Base-by-base conservation (phyloP, 768 basidiomycete species). In the Trametes cubensis region DNA sequence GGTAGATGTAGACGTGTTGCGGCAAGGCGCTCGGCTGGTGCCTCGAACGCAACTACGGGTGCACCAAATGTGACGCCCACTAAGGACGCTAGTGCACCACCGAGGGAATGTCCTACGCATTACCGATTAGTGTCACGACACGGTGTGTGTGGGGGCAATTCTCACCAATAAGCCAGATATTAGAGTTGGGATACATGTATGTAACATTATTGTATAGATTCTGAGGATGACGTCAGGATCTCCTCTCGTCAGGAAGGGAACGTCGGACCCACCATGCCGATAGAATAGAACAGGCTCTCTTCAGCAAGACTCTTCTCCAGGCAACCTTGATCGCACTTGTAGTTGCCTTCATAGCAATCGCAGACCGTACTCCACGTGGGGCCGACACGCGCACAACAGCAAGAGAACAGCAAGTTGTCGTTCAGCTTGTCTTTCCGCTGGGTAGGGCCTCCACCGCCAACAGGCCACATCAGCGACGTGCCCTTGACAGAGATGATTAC, bases 331-430 rank as follows among this genome's bases (percentile, higher is more conserved):
- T 90, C 86, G 72, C 96, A 98, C 64, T 84, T 87, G 73, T 86
- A 84, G 15, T 82, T 77, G 1, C 92, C 85, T 7, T 85, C 78
- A 70, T 88, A 89, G 74, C 96, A 98, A 51, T 84, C 89, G 72
- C 96, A 98, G 0, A 97, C 96, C 0, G 96, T 82, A 20, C 84
- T 85, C 96, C 96, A 98, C 0, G 92, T 92, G 55, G 94, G 92
- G 38, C 91, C 93, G n/a, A 98, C 92, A 7, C 90, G 83, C 2
- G 94, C 95, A 69, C 96, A 98, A 74, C 96, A 98, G 75, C 96
- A 98, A 4, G 93, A 90, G 77, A 96, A 96, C 38, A 98, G 77
- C n/a, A 95, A 77, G 70, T 96, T 98, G 69, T 98, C 95, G 75
- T 98, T 98, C 60, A 88, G 75, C 76, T 95, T 96, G 78, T 98